These are phyloP conservation scores for Luvunga scandens DNA, from an alignment of 345 rosid genomes.

Conservation along the genomic window DNA sequence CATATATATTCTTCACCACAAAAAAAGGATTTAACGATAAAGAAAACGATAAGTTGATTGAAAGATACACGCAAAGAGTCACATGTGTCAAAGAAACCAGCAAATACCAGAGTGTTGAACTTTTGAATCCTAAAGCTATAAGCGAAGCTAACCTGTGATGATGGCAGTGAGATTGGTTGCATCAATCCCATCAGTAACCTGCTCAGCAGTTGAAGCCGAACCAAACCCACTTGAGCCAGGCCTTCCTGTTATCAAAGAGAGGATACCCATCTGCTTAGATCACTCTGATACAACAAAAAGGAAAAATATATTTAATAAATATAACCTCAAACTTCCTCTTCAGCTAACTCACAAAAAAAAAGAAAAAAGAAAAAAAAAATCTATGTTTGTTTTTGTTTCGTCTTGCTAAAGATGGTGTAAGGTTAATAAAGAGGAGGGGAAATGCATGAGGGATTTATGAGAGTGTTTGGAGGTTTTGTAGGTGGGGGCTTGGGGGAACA, in stretches of 20 bases:
- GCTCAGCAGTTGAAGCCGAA: conserved; percentile 79
- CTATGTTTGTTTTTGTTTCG: background rate
- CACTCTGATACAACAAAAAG: background rate
- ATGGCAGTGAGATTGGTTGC: conserved; percentile 68
- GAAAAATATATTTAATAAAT: too few relatives aligned
- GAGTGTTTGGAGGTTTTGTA: conserved; percentile 5
- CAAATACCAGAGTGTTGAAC: background rate
- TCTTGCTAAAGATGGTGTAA: background rate
- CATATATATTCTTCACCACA: too few relatives aligned
- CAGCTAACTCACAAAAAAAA: too few relatives aligned
- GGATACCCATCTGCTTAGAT: conserved; percentile 35
- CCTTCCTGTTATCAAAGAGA: conserved; percentile 60
- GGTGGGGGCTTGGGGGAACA: background rate
- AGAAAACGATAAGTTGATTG: too few relatives aligned
- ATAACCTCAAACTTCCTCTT: background rate
- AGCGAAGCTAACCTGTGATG: conserved; percentile 52
- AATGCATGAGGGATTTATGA: background rate
- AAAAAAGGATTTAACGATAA: too few relatives aligned
- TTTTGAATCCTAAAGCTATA: too few relatives aligned
- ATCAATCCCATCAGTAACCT: conserved; percentile 67
- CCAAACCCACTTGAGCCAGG: conserved; percentile 89
- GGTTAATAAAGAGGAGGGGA: background rate
- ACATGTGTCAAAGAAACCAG: background rate
- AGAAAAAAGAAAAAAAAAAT: background rate
- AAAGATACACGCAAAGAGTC: background rate